Percentiles rank a stretch among this genome's conserved stretches.
These are phyloP conservation scores for Monosporozyma servazzii DNA, from an alignment of 805 yeast genomes.

Conservation along the genomic window DNA sequence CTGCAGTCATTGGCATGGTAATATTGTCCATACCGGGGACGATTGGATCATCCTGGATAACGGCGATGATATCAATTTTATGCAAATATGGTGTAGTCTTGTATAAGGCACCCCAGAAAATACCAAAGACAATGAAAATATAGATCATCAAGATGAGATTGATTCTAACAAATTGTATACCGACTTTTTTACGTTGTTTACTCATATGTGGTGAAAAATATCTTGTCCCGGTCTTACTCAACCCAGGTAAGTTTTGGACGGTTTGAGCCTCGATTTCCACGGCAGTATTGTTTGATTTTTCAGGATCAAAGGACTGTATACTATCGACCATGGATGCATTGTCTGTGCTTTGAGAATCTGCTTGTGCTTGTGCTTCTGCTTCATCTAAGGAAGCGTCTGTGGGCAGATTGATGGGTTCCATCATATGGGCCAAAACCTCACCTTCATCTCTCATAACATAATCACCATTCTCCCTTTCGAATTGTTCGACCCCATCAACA, in stretches of 20 bases:
- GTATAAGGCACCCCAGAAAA: constrained; percentile 33
- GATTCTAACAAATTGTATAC: constrained; percentile 5
- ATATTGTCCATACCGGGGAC: not conserved
- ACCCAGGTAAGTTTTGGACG: not conserved
- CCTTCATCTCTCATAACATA: not conserved
- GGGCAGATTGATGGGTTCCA: not conserved
- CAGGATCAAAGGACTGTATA: not conserved
- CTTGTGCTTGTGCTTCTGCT: not conserved
- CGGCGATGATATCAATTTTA: constrained; percentile 1
- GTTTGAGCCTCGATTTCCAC: not conserved
- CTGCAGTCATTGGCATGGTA: not conserved
- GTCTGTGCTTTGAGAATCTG: not conserved
- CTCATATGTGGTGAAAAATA: constrained; percentile 9
- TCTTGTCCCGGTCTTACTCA: not conserved
- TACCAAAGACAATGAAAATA: constrained; percentile 17
- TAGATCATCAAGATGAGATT: constrained; percentile 15
- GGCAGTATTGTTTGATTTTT: not conserved
- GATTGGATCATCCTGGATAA: constrained; percentile 3
- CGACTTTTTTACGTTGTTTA: constrained; percentile 5
- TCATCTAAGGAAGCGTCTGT: not conserved
- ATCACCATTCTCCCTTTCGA: constrained; percentile 1
- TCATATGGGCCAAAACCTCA: not conserved
- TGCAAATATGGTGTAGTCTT: constrained; percentile 14
- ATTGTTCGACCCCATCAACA: not conserved
- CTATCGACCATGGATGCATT: not conserved